These are phyloP conservation scores for Zasmidium angulare DNA, from an alignment of 2,329 filamentous ascomycete genomes.

Conservation along the genomic window DNA sequence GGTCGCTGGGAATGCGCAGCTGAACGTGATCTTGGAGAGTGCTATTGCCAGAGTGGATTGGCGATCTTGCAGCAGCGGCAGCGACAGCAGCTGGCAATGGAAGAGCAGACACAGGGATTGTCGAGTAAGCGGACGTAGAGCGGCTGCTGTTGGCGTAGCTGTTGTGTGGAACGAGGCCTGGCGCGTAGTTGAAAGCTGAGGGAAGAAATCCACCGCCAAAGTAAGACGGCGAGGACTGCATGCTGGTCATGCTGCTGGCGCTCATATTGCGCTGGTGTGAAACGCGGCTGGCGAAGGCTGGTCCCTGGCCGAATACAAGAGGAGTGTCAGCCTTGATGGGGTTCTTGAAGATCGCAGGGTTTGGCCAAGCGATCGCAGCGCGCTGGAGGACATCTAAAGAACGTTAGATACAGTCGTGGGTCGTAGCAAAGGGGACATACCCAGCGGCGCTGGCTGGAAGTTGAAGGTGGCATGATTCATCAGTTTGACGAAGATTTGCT, in stretches of 20 bases:
- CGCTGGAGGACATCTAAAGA: constrained; percentile 67
- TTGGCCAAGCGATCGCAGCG: constrained; percentile 78
- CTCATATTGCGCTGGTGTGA: constrained; percentile 7
- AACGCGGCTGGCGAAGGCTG: constrained; percentile 50
- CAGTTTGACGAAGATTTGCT: constrained; percentile 57
- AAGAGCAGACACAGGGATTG: constrained; percentile 14
- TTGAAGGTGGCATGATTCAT: constrained; percentile 76
- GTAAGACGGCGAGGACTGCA: constrained; percentile 1
- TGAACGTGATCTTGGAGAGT: constrained; percentile 7
- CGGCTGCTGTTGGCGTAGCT: constrained; percentile 13
- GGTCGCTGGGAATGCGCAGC: constrained; percentile 30
- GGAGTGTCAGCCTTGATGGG: not conserved
- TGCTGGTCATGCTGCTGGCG: constrained; percentile 5
- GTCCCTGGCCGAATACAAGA: not conserved
- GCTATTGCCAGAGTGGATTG: constrained; percentile 1
- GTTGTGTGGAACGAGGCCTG: not conserved
- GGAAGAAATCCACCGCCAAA: not conserved
- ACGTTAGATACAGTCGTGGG: constrained; percentile 1
- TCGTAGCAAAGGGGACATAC: constrained; percentile 47
- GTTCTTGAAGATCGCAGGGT: constrained; percentile 52
- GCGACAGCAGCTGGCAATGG: constrained; percentile 8
- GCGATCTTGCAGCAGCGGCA: not conserved
- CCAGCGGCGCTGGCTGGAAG: constrained; percentile 79
- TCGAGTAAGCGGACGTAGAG: constrained; percentile 25
- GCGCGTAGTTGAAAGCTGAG: not conserved